Conservation (phyloP, 2,329 filamentous ascomycete genomes). For the Colletotrichum endophyticum region DNA sequence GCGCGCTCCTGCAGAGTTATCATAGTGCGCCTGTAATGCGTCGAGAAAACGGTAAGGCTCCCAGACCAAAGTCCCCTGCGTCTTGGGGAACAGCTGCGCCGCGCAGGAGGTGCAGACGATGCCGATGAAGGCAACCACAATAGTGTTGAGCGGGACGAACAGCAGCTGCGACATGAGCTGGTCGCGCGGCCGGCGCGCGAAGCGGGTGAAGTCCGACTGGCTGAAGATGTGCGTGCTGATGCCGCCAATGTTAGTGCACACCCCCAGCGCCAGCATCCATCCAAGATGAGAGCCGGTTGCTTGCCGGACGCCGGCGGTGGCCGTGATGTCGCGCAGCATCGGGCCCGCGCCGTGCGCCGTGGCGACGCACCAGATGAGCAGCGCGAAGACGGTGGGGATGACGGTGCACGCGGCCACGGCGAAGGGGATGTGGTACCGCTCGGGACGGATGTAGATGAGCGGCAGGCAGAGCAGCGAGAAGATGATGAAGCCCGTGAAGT, state of each 20-base stretch:
- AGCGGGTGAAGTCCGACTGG: slow-evolving; percentile 35
- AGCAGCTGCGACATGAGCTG: slow-evolving; percentile 30
- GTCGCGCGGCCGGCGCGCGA: slow-evolving; percentile 30
- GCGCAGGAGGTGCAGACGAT: slow-evolving; percentile 34
- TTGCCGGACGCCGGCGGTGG: slow-evolving; percentile 23
- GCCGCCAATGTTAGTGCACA: slow-evolving; percentile 32
- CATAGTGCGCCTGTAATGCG: slow-evolving; percentile 23
- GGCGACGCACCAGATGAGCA: slow-evolving; percentile 32
- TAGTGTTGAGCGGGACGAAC: slow-evolving; percentile 29
- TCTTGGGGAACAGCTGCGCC: slow-evolving; percentile 26
- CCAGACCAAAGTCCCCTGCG: slow-evolving; percentile 28
- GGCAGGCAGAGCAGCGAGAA: slow-evolving; percentile 28
- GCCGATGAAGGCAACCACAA: slow-evolving; percentile 30
- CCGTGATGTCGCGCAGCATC: slow-evolving; percentile 26
- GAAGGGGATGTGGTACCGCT: slow-evolving; percentile 28
- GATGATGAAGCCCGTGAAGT: slow-evolving; percentile 27
- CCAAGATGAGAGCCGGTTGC: slow-evolving; percentile 22
- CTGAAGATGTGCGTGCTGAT: slow-evolving; percentile 32
- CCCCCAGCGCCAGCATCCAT: slow-evolving; percentile 30
- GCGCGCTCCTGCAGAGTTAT: slow-evolving; percentile 7
- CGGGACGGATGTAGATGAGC: slow-evolving; percentile 29
- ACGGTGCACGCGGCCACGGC: slow-evolving; percentile 26
- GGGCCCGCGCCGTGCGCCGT: slow-evolving; percentile 27
- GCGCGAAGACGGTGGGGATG: slow-evolving; percentile 31
- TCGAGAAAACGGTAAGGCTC: slow-evolving; percentile 30